Conservation (phyloP, 148 eudicot genomes). For the Rhododendron mucronatum region DNA sequence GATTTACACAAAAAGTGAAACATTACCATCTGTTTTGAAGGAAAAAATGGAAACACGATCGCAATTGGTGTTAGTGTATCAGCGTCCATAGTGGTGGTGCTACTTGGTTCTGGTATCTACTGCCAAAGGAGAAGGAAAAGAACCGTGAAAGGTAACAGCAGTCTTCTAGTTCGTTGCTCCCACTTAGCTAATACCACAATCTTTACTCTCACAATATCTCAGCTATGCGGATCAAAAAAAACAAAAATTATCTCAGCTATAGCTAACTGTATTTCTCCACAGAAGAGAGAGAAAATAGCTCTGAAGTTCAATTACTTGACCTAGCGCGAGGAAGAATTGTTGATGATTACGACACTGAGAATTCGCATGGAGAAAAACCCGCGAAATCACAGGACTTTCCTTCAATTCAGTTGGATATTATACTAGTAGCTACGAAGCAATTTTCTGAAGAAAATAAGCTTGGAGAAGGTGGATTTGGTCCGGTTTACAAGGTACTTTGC, state of each 20-base stretch:
- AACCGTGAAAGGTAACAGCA: background rate
- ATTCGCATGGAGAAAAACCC: background rate
- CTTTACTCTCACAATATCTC: background rate
- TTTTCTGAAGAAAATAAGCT: conserved; percentile 23
- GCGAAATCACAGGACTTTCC: background rate
- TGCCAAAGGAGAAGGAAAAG: background rate
- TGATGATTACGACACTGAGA: background rate
- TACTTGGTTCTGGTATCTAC: background rate
- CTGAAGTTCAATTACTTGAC: background rate
- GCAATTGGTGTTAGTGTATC: background rate
- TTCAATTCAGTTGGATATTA: background rate
- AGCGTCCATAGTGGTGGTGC: background rate
- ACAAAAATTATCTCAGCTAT: background rate
- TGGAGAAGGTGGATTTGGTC: conserved; percentile 27
- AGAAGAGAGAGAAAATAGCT: background rate
- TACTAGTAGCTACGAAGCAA: conserved; percentile 11
- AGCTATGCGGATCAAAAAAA: background rate
- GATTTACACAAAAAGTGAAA: background rate
- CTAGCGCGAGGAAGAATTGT: background rate
- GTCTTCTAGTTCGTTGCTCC: background rate
- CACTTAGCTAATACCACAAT: background rate
- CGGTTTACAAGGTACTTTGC: conserved; percentile 16
- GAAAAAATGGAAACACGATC: background rate
- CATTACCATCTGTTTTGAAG: background rate
- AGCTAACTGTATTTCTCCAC: background rate